A percentile compares a stretch with the other conserved stretches of the same genome.
Conservation (phyloP, 495 filamentous ascomycete genomes). For the Annulohypoxylon bovei region DNA sequence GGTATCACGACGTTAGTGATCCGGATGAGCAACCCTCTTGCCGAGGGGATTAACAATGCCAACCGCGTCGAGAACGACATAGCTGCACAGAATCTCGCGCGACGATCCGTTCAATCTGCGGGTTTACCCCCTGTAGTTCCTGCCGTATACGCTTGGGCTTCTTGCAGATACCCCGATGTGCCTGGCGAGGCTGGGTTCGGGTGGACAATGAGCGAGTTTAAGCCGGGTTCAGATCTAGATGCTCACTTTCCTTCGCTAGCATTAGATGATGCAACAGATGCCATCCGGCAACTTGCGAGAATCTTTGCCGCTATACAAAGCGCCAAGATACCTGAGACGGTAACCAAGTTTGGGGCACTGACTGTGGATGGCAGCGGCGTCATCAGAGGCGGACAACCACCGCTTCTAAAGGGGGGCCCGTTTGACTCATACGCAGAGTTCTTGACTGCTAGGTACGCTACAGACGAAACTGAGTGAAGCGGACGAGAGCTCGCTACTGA, state of each 20-base stretch:
- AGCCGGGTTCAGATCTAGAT: slow-evolving; percentile 3
- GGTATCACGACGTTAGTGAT: slow-evolving; percentile 2
- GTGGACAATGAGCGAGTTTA: slow-evolving; percentile 14
- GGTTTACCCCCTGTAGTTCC: slow-evolving; percentile 1
- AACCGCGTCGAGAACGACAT: slow-evolving; percentile 17
- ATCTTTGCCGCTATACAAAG: slow-evolving; percentile 11
- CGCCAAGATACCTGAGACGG: slow-evolving; percentile 1
- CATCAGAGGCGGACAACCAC: slow-evolving; percentile 3
- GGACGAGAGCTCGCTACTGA: neutral
- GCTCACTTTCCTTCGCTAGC: neutral
- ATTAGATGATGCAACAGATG: neutral
- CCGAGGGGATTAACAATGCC: slow-evolving; percentile 10
- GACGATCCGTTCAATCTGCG: neutral
- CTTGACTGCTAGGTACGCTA: neutral
- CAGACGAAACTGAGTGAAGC: neutral
- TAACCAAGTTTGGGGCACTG: slow-evolving; percentile 10
- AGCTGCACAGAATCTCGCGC: slow-evolving; percentile 11
- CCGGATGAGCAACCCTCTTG: slow-evolving; percentile 17
- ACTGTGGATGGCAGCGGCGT: neutral
- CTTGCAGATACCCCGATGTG: slow-evolving; percentile 8
- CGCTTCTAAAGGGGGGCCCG: neutral
- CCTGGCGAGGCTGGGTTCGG: slow-evolving; percentile 9
- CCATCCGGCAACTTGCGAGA: neutral
- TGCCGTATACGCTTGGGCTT: slow-evolving; percentile 16
- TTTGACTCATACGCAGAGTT: slow-evolving; percentile 1